phyloP scores from a whole-genome alignment of 805 yeast genomes.

The Monosporozyma yasuniensis region DNA sequence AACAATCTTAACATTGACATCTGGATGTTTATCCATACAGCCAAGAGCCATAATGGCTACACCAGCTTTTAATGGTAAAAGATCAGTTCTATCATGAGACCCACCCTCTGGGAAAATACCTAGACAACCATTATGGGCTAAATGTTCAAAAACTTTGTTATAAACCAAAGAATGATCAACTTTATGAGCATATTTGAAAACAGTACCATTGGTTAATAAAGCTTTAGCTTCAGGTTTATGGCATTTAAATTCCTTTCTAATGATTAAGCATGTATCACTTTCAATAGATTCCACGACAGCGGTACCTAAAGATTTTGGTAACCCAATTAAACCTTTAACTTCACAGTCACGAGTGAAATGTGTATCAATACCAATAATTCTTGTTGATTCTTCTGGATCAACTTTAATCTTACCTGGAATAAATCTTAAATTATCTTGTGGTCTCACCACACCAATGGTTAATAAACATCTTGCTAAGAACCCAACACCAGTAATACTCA shows the following conservation, averaged over 20 bases:
- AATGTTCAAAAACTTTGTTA: slow-evolving; percentile 73
- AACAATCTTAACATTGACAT: slow-evolving; percentile 72
- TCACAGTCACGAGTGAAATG: slow-evolving; percentile 52
- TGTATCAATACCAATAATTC: slow-evolving; percentile 50
- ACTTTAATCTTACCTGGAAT: slow-evolving; percentile 61
- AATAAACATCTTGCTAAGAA: slow-evolving; percentile 63
- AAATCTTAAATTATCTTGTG: slow-evolving; percentile 70
- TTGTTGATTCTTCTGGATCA: slow-evolving; percentile 42
- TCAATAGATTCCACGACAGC: slow-evolving; percentile 58
- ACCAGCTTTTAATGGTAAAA: slow-evolving; percentile 90
- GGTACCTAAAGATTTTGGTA: slow-evolving; percentile 72
- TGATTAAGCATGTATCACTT: slow-evolving; percentile 59
- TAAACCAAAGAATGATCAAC: slow-evolving; percentile 83
- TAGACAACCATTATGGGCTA: slow-evolving; percentile 69
- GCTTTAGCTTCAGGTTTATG: slow-evolving; percentile 33
- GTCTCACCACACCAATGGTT: slow-evolving; percentile 85
- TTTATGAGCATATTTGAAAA: slow-evolving; percentile 66
- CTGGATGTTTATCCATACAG: slow-evolving; percentile 71
- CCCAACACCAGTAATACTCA: slow-evolving; percentile 60
- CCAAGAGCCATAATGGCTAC: slow-evolving; percentile 98
- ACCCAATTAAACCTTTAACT: slow-evolving; percentile 58
- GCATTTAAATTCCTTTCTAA: slow-evolving; percentile 64
- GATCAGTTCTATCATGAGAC: slow-evolving; percentile 85
- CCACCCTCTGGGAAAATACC: slow-evolving; percentile 99
- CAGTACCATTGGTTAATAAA: slow-evolving; percentile 42